A percentile compares a stretch with the other conserved stretches of the same genome.
Conservation (phyloP, 176 grass and related monocot genomes). For the Urochloa ruziziensis region DNA sequence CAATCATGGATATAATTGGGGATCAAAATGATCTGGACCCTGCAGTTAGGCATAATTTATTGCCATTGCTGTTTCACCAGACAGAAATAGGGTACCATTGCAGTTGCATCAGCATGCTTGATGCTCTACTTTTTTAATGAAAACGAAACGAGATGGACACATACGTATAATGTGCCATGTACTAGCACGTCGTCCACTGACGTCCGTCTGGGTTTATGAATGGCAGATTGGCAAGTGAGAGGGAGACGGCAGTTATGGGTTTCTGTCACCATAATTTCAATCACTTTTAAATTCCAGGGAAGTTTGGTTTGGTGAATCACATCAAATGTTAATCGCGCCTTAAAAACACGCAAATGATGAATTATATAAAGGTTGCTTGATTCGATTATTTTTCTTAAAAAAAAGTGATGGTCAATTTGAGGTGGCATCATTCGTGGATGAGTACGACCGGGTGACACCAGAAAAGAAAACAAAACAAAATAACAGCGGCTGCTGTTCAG, state of each 20-base stretch:
- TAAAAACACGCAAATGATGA: not conserved
- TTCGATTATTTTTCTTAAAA: not conserved
- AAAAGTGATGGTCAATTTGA: not conserved
- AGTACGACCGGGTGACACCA: not conserved
- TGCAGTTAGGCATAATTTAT: not conserved
- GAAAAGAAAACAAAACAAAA: not conserved
- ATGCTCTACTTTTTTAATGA: not conserved
- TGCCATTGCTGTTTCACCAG: not conserved
- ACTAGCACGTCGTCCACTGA: not conserved
- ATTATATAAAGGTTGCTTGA: not conserved
- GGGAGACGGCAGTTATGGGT: not conserved
- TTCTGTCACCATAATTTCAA: not conserved
- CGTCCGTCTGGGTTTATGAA: constrained; percentile 7
- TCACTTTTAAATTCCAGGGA: not conserved
- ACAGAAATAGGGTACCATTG: not conserved
- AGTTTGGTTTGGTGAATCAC: not conserved
- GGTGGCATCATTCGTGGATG: not conserved
- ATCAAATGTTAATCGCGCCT: not conserved
- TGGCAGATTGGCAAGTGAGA: constrained; percentile 18
- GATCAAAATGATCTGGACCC: not conserved
- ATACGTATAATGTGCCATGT: not conserved
- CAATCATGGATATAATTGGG: not conserved
- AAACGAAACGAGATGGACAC: not conserved
- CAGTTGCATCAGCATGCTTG: constrained; percentile 7
- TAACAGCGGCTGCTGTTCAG: not conserved